phyloP scores from a whole-genome alignment of 2,329 filamentous ascomycete species.

The Onygenales sp. region DNA sequence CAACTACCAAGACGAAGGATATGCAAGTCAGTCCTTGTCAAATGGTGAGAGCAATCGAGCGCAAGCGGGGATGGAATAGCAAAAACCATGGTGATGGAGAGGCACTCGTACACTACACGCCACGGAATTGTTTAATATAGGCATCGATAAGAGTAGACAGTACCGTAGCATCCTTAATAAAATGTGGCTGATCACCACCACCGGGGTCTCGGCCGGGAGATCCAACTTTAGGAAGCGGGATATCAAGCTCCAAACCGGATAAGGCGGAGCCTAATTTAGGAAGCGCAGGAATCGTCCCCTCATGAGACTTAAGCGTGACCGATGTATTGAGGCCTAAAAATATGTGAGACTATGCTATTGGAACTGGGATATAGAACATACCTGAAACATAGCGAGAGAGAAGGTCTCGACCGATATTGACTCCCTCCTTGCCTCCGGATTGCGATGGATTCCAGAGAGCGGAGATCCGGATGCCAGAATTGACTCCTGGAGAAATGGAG shows the following conservation, averaged over 20 bases:
- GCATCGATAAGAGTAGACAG: conserved; percentile 17
- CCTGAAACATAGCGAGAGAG: conserved; percentile 80
- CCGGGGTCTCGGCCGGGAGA: conserved; percentile 36
- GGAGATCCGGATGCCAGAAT: conserved; percentile 57
- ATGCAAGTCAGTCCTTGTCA: conserved; percentile 5
- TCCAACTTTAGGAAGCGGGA: conserved; percentile 60
- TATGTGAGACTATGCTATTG: background rate
- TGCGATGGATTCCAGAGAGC: conserved; percentile 65
- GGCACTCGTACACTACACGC: background rate
- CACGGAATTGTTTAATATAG: conserved; percentile 8
- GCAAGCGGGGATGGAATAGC: background rate
- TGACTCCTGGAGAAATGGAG: conserved; percentile 57
- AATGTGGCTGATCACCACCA: conserved; percentile 47
- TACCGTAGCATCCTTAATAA: conserved; percentile 72
- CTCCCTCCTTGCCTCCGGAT: conserved; percentile 52
- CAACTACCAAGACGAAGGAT: conserved; percentile 35
- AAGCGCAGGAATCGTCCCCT: conserved; percentile 61
- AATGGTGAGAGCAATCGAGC: background rate
- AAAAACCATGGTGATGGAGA: background rate
- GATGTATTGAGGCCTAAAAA: conserved; percentile 64
- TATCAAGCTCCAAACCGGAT: conserved; percentile 59
- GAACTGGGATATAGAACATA: conserved; percentile 15
- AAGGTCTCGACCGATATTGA: conserved; percentile 57
- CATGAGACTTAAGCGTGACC: conserved; percentile 62
- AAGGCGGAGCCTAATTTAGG: conserved; percentile 65